Evolutionary conservation across 2,329 filamentous ascomycete genomes (phyloP), one percentile per base, ranked within the genome.

Genomic region (Beauveria bassiana): DNA sequence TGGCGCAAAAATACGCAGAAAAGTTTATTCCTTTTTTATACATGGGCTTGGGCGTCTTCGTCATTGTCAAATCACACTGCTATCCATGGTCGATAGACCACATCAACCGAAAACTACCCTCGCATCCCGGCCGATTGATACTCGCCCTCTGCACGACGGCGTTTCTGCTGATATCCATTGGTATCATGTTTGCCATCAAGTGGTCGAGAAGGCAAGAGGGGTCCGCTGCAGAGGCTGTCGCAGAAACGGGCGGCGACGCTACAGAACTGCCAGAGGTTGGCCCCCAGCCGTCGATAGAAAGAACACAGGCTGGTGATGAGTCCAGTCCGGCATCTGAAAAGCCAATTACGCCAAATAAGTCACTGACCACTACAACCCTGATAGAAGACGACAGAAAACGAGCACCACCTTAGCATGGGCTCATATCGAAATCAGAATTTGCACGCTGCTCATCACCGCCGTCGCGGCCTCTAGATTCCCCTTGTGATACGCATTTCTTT

Each of bases 31-130:
- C 72, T 1, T 65, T 73, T 45, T 64, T 74, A 9, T 73, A 73
- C 63, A 62, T 72, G 18, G 72, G 71, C 14, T 66, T 74, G 8
- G 69, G 71, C 38, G 66, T 70, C 16, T 73, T 69, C 61, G 73
- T 74, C 61, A 64, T 70, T 47, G 65, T 70, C 64, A 69, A 71
- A 59, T 73, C 72, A 12, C 43, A 65, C 7, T 71, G 69, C 63
- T 74, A 71, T 62, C 70, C 71, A 16, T 74, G 72, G 72, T 68
- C 70, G 14, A 69, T 72, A n/a, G 62, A 69, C 47, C 65, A 67
- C 18, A 72, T 74, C 51, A 64, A 72, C 61, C 62, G 67, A 20
- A 59, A 45, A 38, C 61, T 52, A 2, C 34, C 26, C 18, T 53
- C 55, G 1, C 22, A 61, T n/a, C 55, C 61, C 43, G 65, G 65